Conservation (phyloP, 805 yeast species). For the Starmerella scarabaei region DNA sequence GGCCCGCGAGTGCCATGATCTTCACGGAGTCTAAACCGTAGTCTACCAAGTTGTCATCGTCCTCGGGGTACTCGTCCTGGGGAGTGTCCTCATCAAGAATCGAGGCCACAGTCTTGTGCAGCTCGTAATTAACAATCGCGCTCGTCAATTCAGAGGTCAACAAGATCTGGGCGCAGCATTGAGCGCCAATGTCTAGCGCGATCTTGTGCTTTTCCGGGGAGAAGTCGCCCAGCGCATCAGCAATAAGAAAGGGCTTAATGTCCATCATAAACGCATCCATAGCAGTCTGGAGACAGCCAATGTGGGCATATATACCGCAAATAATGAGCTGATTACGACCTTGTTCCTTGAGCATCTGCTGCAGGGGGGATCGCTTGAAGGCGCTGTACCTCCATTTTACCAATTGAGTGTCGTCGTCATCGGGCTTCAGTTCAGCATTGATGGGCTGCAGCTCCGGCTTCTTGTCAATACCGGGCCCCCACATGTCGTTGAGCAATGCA, state of each 20-base stretch:
- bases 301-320: slow-evolving; percentile 16
- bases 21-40: slow-evolving; percentile 14
- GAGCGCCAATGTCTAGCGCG: slow-evolving; percentile 7
- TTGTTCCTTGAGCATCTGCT: slow-evolving; percentile 1
- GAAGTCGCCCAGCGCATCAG: slow-evolving; percentile 13
- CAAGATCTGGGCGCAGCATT: slow-evolving; percentile 4
- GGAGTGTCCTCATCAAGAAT: slow-evolving; percentile 4
- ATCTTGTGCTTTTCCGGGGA: slow-evolving; percentile 7
- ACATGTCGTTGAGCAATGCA: slow-evolving; percentile 11
- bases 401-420: slow-evolving; percentile 7
- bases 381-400: slow-evolving; percentile 15
- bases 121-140: slow-evolving; percentile 5
- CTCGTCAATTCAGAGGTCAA: neutral
- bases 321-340: slow-evolving; percentile 14
- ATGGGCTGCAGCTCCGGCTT: slow-evolving; percentile 6
- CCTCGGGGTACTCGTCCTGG: slow-evolving; percentile 17
- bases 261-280: slow-evolving; percentile 15
- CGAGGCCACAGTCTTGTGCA: slow-evolving; percentile 1
- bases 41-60: slow-evolving; percentile 12
- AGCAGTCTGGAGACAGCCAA: slow-evolving; percentile 16
- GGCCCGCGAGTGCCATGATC: slow-evolving; percentile 14
- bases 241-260: slow-evolving; percentile 13
- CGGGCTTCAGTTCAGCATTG: slow-evolving; percentile 5
- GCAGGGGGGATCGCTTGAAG: slow-evolving; percentile 8
- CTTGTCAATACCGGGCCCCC: slow-evolving; percentile 13